Conservation (phyloP, 2,329 filamentous ascomycete species). For the Ophiocordyceps camponoti-rufipedis region DNA sequence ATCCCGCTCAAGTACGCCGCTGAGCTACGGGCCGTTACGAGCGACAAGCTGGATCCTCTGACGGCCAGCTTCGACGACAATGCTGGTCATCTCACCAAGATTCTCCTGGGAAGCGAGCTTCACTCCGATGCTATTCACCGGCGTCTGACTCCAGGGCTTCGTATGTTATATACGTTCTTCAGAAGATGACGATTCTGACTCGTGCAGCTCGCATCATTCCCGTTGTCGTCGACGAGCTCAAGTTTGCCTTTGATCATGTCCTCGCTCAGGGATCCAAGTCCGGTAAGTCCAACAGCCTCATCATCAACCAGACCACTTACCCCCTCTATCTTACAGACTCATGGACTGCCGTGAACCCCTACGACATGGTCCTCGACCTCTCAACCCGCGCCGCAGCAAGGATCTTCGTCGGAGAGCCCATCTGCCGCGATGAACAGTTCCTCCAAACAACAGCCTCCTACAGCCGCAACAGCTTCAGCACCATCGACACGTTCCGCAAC, state of each 20-base stretch:
- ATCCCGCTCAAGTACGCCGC: conserved; percentile 4
- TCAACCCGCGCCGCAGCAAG: conserved; percentile 4
- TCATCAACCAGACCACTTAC: not conserved
- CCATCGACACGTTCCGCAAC: conserved; percentile 3
- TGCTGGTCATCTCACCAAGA: conserved; percentile 3
- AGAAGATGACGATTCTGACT: not conserved
- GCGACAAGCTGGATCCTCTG: conserved; percentile 4
- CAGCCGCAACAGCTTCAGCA: conserved; percentile 4
- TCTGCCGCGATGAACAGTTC: conserved; percentile 4
- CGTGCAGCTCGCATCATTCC: conserved; percentile 3
- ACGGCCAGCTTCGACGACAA: conserved; percentile 6
- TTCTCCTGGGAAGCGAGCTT: conserved; percentile 4
- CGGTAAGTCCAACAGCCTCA: not conserved
- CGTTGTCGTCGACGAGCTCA: conserved; percentile 4
- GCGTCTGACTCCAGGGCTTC: conserved; percentile 4
- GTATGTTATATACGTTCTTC: not conserved
- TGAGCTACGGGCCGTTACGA: conserved; percentile 3
- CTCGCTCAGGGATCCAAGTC: not conserved
- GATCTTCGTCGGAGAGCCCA: conserved; percentile 4
- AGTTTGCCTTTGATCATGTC: conserved; percentile 2
- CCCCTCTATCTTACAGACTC: not conserved
- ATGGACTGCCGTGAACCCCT: conserved; percentile 2
- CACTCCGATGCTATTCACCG: conserved; percentile 4
- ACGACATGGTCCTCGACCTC: conserved; percentile 4
- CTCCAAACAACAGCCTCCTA: conserved; percentile 4